These are phyloP conservation scores for Castanopsis chinensis DNA, from an alignment of 306 rosid species.

Conservation along the genomic window DNA sequence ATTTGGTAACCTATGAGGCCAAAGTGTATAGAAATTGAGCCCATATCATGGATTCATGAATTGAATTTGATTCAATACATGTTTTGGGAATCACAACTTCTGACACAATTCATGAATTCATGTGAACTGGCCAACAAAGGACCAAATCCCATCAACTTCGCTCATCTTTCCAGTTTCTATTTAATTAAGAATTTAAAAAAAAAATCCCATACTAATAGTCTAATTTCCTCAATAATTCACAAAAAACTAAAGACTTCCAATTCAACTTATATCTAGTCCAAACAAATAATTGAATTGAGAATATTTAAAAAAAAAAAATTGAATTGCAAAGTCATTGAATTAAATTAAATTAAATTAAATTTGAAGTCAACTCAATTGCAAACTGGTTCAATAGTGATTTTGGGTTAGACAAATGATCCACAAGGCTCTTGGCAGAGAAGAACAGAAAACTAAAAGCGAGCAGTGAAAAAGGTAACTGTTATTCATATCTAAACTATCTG, in stretches of 20 bases:
- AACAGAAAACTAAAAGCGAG: not conserved
- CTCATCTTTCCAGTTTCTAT: not conserved
- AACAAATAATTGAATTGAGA: not conserved
- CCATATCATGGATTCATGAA: not conserved
- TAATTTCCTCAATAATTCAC: not conserved
- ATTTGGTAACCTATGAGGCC: not conserved
- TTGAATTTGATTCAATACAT: not conserved
- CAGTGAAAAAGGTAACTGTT: not conserved
- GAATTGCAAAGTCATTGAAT: not conserved
- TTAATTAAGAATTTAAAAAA: not conserved
- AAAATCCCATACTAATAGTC: not conserved
- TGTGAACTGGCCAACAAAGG: not conserved
- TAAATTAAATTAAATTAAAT: not conserved
- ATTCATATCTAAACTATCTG: constrained; percentile 18
- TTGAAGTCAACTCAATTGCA: not conserved
- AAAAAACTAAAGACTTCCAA: not conserved
- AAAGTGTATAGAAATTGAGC: not conserved
- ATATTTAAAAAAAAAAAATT: not conserved
- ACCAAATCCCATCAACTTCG: not conserved
- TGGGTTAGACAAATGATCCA: not conserved
- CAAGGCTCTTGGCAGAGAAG: not conserved
- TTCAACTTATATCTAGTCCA: not conserved
- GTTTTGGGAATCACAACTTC: not conserved
- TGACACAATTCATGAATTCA: not conserved
- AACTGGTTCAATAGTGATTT: not conserved